Percentiles rank a stretch among this genome's conserved stretches.
Evolutionary conservation across 1,139 yeast species (phyloP).

Genomic region (Nakaseomyces nivariensis): DNA sequence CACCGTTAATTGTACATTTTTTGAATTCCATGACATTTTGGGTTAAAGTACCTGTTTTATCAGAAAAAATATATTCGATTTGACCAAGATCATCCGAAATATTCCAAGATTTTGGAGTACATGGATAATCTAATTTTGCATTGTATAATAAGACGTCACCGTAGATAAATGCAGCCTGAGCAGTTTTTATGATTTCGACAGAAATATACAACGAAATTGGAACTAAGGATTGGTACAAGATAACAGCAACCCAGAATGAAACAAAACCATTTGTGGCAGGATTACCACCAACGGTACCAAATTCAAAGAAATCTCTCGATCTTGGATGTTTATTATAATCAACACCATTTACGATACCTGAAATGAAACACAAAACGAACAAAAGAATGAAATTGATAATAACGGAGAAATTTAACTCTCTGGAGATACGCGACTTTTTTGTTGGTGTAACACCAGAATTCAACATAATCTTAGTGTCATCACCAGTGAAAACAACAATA

Average conservation of each 20-base stretch:
- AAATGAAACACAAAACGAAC: conserved; percentile 68
- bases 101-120: conserved; percentile 95
- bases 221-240: conserved; percentile 81
- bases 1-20: conserved; percentile 82
- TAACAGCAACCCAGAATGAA: conserved; percentile 80
- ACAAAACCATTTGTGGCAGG: conserved; percentile 75
- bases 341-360: conserved; percentile 76
- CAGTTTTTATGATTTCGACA: conserved; percentile 87
- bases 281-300: conserved; percentile 43
- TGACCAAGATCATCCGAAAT: conserved; percentile 96
- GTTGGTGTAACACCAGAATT: conserved; percentile 92
- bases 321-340: conserved; percentile 44
- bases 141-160: conserved; percentile 84
- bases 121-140: conserved; percentile 78
- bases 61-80: conserved; percentile 90
- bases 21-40: conserved; percentile 96
- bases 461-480: conserved; percentile 84
- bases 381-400: conserved; percentile 65
- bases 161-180: conserved; percentile 87
- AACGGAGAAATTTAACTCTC: conserved; percentile 76
- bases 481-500: conserved; percentile 79
- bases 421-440: conserved; percentile 71
- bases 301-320: conserved; percentile 66
- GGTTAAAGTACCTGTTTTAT: conserved; percentile 93
- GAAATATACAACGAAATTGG: conserved; percentile 94